These are phyloP conservation scores for Tolypocladium cylindrosporum DNA, from an alignment of 2,329 filamentous ascomycete genomes.

Conservation along the genomic window DNA sequence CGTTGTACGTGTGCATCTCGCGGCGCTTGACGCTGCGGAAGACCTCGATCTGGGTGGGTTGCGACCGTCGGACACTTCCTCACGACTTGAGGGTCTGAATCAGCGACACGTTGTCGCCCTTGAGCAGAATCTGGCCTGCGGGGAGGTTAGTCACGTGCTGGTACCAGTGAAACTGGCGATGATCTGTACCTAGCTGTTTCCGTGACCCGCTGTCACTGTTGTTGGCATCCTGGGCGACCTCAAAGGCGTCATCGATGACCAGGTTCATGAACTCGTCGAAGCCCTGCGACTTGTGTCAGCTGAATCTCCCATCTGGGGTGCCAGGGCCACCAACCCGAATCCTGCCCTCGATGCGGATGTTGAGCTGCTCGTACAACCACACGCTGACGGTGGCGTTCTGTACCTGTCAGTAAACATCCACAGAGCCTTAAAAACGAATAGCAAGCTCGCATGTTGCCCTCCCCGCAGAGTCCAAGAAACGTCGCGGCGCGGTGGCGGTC, in stretches of 20 bases:
- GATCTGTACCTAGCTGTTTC: conserved; percentile 60
- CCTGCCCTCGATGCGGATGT: conserved; percentile 90
- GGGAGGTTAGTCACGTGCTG: conserved; percentile 11
- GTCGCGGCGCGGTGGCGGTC: not conserved
- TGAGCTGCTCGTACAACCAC: conserved; percentile 95
- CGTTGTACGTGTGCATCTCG: not conserved
- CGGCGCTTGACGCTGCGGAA: not conserved
- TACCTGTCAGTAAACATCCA: not conserved
- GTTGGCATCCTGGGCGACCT: conserved; percentile 80
- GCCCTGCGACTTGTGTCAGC: conserved; percentile 44
- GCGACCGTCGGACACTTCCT: not conserved
- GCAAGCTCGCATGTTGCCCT: not conserved
- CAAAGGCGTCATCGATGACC: conserved; percentile 88
- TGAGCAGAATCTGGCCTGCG: conserved; percentile 72
- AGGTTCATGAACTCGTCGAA: conserved; percentile 99
- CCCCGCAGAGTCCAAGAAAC: not conserved
- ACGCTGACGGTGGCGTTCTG: conserved; percentile 79
- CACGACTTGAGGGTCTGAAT: conserved; percentile 46
- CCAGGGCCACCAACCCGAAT: conserved; percentile 60
- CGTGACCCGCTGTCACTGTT: conserved; percentile 65
- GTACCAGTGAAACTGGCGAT: not conserved
- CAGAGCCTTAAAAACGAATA: not conserved
- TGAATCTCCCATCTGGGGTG: not conserved
- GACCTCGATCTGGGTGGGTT: not conserved
- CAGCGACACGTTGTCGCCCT: conserved; percentile 80